phyloP scores from a whole-genome alignment of 345 rosid species.

The Eucalyptus cloeziana region DNA sequence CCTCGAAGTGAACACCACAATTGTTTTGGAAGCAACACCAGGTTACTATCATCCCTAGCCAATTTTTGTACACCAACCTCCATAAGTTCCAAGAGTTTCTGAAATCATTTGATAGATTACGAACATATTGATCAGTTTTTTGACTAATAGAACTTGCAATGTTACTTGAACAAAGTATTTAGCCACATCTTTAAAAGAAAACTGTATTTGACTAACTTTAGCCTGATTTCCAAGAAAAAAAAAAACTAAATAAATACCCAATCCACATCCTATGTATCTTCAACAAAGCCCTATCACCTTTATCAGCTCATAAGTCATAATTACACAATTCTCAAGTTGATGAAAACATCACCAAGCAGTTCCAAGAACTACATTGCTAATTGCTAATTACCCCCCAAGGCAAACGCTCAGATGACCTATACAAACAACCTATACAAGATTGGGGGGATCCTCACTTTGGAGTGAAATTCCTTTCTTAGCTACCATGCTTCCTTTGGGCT shows the following conservation, averaged over 20 bases:
- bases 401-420: neutral
- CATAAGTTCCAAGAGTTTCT: slow-evolving; percentile 28
- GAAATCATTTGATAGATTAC: neutral
- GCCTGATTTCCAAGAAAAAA: neutral
- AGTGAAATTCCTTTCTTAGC: neutral
- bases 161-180: neutral
- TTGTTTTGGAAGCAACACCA: slow-evolving; percentile 64
- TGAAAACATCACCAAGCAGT: neutral
- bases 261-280: neutral
- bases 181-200: neutral
- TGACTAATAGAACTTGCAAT: neutral
- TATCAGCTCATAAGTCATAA: neutral
- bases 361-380: neutral
- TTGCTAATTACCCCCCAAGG: neutral
- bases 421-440: neutral
- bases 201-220: neutral
- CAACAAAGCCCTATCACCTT: neutral
- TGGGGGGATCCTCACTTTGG: neutral
- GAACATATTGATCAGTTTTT: neutral
- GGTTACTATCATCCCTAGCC: slow-evolving; percentile 36
- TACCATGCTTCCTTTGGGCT: neutral
- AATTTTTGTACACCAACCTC: slow-evolving; percentile 25
- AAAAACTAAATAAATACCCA: neutral
- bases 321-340: neutral
- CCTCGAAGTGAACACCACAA: slow-evolving; percentile 61